Evolutionary conservation across 495 filamentous ascomycete genomes (phyloP).

Genomic region (Rusavskia elegans): DNA sequence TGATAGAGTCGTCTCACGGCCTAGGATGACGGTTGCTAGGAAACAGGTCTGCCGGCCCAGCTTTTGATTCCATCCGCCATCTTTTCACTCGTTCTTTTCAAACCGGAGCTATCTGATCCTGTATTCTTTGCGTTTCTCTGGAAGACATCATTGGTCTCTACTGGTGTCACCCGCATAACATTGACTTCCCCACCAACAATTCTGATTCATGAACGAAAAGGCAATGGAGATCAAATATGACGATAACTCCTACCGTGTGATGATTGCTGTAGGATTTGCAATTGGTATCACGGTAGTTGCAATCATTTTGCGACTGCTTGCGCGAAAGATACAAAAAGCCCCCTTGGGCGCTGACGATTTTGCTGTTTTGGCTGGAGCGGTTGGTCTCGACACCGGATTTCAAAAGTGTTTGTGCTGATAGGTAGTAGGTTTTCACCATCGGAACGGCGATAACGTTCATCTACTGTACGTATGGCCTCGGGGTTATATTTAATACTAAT

Average conservation of each 20-base stretch:
- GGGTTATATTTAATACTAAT: not conserved
- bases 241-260: not conserved
- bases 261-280: not conserved
- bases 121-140: too few species aligned
- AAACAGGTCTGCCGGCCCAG: too few species aligned
- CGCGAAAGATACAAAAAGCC: not conserved
- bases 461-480: not conserved
- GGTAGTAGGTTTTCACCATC: not conserved
- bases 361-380: not conserved
- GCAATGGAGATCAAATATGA: not conserved
- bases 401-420: not conserved
- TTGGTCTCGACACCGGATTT: not conserved
- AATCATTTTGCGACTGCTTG: not conserved
- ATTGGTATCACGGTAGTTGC: not conserved
- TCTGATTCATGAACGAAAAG: not conserved
- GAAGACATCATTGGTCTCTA: too few species aligned
- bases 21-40: too few species aligned
- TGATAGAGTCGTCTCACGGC: too few species aligned
- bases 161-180: too few species aligned
- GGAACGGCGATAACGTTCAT: not conserved
- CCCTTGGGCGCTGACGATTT: constrained; percentile 1
- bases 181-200: not conserved
- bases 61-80: too few species aligned
- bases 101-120: too few species aligned
- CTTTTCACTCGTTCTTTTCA: too few species aligned